Conservation (phyloP, 208 protist species). For the Acanthamoeba royreba region DNA sequence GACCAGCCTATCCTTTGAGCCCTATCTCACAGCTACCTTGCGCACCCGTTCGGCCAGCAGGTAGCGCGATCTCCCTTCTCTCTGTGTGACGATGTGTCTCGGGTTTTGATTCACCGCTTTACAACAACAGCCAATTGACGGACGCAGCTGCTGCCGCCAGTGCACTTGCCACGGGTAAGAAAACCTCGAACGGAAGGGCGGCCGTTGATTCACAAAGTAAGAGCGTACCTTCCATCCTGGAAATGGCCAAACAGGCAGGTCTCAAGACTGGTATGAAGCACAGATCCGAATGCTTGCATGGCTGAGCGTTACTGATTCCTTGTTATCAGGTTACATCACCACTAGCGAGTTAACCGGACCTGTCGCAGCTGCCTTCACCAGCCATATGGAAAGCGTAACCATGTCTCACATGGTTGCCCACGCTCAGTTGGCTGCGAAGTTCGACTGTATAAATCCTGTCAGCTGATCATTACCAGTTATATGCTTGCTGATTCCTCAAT, state of each 20-base stretch:
- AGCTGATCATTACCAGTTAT: too few species aligned
- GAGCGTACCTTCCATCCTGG: background rate
- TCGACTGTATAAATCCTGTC: background rate
- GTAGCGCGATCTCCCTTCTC: background rate
- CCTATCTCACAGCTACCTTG: background rate
- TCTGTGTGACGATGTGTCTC: background rate
- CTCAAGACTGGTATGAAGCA: background rate
- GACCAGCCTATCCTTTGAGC: background rate
- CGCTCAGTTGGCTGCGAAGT: background rate
- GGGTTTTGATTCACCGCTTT: background rate
- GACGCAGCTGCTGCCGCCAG: background rate
- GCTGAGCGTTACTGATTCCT: background rate
- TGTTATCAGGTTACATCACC: background rate
- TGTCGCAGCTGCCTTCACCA: background rate
- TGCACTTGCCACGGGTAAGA: background rate
- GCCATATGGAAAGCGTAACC: background rate
- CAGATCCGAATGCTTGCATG: background rate
- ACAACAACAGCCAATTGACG: background rate
- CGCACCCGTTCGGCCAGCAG: background rate
- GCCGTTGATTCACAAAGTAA: background rate
- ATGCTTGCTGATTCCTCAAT: too few species aligned
- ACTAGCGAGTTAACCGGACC: background rate
- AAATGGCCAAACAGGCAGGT: background rate
- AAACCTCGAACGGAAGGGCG: background rate
- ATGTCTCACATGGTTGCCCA: background rate